Percentiles rank a stretch among this genome's conserved stretches.
phyloP scores from a whole-genome alignment of 169 alveolate genomes.

The Plasmodium gaboni region DNA sequence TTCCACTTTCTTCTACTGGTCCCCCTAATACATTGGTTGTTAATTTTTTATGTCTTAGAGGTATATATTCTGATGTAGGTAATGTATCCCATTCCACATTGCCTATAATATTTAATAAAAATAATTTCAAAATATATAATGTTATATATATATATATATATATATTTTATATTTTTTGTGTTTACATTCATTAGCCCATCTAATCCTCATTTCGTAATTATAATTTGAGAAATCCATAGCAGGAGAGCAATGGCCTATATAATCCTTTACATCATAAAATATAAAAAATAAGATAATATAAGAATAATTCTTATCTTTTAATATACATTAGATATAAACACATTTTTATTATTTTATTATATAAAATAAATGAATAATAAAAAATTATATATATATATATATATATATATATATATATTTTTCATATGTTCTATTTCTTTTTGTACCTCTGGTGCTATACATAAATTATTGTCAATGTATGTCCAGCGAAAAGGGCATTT shows the following conservation, averaged over 20 bases:
- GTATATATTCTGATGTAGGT: neutral
- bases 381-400: neutral
- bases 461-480: conserved; percentile 64
- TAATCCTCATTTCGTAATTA: conserved; percentile 60
- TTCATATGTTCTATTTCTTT: neutral
- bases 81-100: conserved; percentile 34
- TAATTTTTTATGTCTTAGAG: neutral
- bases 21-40: conserved; percentile 25
- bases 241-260: conserved; percentile 84
- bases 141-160: neutral
- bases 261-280: conserved; percentile 51
- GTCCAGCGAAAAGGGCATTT: conserved; percentile 83
- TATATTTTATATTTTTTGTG: conserved; percentile 5
- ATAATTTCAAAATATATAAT: neutral
- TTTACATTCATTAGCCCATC: conserved; percentile 79
- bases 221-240: conserved; percentile 78
- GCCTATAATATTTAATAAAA: conserved; percentile 19
- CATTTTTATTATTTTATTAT: neutral
- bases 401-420: neutral
- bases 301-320: neutral
- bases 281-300: neutral
- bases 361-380: neutral
- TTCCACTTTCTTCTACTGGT: conserved; percentile 67
- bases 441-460: conserved; percentile 84
- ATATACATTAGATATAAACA: neutral